A percentile compares a stretch with the other conserved stretches of the same genome.
Conservation (phyloP, 345 rosid genomes). For the Psidium guajava region DNA sequence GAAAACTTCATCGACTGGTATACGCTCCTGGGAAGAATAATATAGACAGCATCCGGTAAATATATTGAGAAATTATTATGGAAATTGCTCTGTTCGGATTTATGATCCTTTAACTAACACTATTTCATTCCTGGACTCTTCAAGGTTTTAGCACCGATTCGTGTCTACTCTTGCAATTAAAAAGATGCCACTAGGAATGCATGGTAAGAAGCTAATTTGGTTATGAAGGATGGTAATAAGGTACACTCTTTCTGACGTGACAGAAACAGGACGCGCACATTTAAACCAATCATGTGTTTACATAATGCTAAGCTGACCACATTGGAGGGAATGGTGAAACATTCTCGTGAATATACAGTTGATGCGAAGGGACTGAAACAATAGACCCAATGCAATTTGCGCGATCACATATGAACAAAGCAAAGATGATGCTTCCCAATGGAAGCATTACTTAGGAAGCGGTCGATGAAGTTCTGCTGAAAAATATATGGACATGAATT, state of each 20-base stretch:
- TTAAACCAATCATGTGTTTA: neutral
- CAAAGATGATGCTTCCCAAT: neutral
- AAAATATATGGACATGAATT: neutral
- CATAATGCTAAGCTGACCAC: neutral
- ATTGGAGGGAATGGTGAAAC: neutral
- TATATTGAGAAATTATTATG: neutral
- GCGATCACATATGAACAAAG: neutral
- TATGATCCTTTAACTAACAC: neutral
- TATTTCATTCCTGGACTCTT: neutral
- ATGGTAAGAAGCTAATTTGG: neutral
- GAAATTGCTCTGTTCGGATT: neutral
- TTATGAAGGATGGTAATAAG: neutral
- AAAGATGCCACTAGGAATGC: neutral
- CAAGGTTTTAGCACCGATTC: no score
- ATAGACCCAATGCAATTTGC: neutral
- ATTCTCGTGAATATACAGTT: neutral
- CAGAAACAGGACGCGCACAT: neutral
- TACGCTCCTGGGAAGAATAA: constrained; percentile 42
- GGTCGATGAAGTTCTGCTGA: neutral
- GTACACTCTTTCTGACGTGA: neutral
- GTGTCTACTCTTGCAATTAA: neutral
- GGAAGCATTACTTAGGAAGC: neutral
- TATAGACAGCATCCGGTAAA: neutral
- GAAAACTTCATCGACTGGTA: constrained; percentile 86
- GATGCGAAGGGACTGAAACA: neutral